A percentile compares a stretch with the other conserved stretches of the same genome.
These are phyloP conservation scores for Mycena pura DNA, from an alignment of 768 basidiomycete species.

Conservation along the genomic window DNA sequence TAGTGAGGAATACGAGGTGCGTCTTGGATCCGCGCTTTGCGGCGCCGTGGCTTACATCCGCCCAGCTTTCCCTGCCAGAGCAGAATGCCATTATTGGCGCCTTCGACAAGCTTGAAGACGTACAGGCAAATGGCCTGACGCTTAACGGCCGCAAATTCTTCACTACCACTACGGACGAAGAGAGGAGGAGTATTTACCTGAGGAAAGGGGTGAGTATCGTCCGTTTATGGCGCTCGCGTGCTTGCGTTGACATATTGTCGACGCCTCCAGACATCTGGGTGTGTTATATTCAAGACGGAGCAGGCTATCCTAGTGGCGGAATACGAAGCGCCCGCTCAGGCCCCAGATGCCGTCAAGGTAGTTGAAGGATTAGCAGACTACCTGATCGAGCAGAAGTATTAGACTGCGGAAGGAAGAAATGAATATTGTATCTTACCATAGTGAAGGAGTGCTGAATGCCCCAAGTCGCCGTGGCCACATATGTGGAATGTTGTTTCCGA, in stretches of 20 bases:
- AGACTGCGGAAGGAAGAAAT: slow-evolving; percentile 32
- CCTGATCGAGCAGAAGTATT: slow-evolving; percentile 66
- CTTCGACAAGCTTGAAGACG: slow-evolving; percentile 46
- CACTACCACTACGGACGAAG: slow-evolving; percentile 51
- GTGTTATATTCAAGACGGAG: slow-evolving; percentile 77
- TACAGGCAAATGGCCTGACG: slow-evolving; percentile 66
- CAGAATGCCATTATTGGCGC: slow-evolving; percentile 61
- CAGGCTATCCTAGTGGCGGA: slow-evolving; percentile 86
- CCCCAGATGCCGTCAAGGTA: slow-evolving; percentile 66
- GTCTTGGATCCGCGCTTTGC: slow-evolving; percentile 30
- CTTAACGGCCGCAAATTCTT: slow-evolving; percentile 81
- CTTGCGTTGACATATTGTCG: background rate
- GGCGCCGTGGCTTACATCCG: slow-evolving; percentile 1
- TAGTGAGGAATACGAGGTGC: slow-evolving; percentile 62
- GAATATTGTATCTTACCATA: slow-evolving; percentile 24
- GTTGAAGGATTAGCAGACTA: slow-evolving; percentile 82
- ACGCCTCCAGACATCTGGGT: slow-evolving; percentile 65
- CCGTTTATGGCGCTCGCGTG: background rate
- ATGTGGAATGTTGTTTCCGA: no score
- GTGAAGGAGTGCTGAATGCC: background rate
- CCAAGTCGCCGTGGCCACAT: no score
- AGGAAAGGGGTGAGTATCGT: slow-evolving; percentile 74
- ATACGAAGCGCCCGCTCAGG: slow-evolving; percentile 71
- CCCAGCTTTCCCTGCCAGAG: slow-evolving; percentile 69
- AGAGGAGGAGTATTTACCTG: slow-evolving; percentile 63